A percentile compares a stretch with the other conserved stretches of the same genome.
These are phyloP conservation scores for Rhodofomes roseus DNA, from an alignment of 1,284 basidiomycete genomes.

Conservation along the genomic window DNA sequence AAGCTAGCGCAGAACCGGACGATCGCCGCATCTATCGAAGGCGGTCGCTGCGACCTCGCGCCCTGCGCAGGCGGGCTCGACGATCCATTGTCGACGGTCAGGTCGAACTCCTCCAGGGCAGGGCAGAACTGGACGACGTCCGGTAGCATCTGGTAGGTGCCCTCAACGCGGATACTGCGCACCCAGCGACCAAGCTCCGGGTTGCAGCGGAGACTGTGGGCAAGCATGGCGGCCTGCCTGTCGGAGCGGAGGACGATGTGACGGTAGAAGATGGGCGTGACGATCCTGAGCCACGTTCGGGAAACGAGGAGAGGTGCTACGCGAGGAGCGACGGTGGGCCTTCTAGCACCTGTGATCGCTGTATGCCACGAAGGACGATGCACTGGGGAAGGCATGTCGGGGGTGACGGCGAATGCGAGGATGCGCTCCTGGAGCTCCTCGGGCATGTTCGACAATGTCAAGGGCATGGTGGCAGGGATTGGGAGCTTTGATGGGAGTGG, in stretches of 20 bases:
- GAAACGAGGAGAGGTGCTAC: conserved; percentile 45
- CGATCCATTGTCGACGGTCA: conserved; percentile 38
- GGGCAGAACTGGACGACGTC: conserved; percentile 30
- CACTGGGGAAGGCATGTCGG: conserved; percentile 14
- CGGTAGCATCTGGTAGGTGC: conserved; percentile 26
- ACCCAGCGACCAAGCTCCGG: conserved; percentile 36
- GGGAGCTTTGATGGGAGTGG: not conserved
- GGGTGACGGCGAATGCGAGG: conserved; percentile 36
- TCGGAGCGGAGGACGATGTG: conserved; percentile 38
- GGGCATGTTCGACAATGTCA: conserved; percentile 39
- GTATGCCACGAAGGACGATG: conserved; percentile 29
- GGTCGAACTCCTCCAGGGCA: conserved; percentile 36
- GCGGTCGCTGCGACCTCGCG: conserved; percentile 3
- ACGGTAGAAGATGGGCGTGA: conserved; percentile 48
- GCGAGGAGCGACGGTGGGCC: conserved; percentile 16
- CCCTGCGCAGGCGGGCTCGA: not conserved
- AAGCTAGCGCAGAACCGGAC: conserved; percentile 41
- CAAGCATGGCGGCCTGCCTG: conserved; percentile 35
- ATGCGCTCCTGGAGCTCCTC: conserved; percentile 56
- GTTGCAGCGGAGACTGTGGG: conserved; percentile 33
- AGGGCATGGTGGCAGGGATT: conserved; percentile 7
- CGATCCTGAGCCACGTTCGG: conserved; percentile 47
- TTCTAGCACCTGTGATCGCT: conserved; percentile 7
- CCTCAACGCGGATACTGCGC: conserved; percentile 34
- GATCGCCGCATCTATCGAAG: conserved; percentile 21